Base-by-base conservation (phyloP, 768 basidiomycete species). In the Phanerochaete sordida region DNA sequence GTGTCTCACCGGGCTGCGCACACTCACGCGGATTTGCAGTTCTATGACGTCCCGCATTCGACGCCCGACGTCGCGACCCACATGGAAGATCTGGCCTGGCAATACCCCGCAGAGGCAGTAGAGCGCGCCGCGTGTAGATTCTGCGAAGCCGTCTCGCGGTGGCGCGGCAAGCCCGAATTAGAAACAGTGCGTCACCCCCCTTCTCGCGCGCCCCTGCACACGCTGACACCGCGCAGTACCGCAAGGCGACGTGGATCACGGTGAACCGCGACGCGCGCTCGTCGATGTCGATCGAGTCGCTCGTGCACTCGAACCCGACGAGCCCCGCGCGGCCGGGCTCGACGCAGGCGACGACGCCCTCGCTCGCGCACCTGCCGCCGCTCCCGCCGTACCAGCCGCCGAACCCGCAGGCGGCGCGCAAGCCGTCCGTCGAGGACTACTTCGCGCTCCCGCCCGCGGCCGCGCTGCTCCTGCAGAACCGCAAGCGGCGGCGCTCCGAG, bases 131-230 rank as follows among this genome's bases (percentile, higher is more conserved):
- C 88, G 0, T 78, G 91, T 5, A 77, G 90, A 52, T 94, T 90
- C 67, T 91, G 87, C 67, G 91, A 94, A 68, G 90, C 90, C 35
- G 80, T 93, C 46, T 84, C 88, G 1, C 82, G 81, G 55, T 94
- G 91, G 92, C 76, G 91, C 65, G 91, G 91, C 2, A 90, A 88
- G 68, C 91, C 91, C 37, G 92, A 93, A 65, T 79, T 94, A 8
- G 88, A 91, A 73, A 88, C 85, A 2, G 90, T 90, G 63, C 48
- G 73, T 65, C 19, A 15, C 49, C 16, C 31, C 30, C 21, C 13
- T 21, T 24, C 26, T 43, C 6, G 4, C 21, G 44, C 26, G 21
- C 43, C 21, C 12, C 59, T 35, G 19, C 46, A 21, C 28, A 27
- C 58, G 4, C 53, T 61, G n/a, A 47, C 33, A 33, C n/a, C 11